A percentile compares a stretch with the other conserved stretches of the same genome.
phyloP scores from a whole-genome alignment of 2,329 filamentous ascomycete species.

The Trichoderma aggressivum region DNA sequence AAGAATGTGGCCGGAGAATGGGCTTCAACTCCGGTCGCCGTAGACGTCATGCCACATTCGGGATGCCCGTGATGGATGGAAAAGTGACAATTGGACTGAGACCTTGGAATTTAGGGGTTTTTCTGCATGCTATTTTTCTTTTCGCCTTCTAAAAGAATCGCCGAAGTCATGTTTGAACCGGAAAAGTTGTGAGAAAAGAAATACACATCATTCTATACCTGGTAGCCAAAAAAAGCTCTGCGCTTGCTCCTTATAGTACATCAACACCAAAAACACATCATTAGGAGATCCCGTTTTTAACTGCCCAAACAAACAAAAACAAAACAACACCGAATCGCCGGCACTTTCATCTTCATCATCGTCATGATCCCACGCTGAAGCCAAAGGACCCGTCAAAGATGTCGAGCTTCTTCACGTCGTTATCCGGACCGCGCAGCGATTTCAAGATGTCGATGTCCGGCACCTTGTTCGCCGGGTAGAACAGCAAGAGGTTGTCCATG shows the following conservation, averaged over 20 bases:
- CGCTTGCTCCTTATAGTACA: conserved; percentile 7
- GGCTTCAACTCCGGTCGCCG: background rate
- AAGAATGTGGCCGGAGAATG: background rate
- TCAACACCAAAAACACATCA: background rate
- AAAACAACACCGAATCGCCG: background rate
- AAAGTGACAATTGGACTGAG: background rate
- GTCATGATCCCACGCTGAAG: conserved; percentile 49
- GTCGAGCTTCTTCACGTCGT: conserved; percentile 45
- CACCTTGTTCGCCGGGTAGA: conserved; percentile 59
- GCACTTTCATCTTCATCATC: no score
- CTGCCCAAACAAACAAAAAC: background rate
- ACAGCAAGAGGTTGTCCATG: conserved; percentile 78
- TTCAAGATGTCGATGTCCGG: conserved; percentile 54
- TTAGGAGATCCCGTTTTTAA: background rate
- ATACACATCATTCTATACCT: background rate
- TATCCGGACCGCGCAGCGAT: conserved; percentile 47
- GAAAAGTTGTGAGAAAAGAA: background rate
- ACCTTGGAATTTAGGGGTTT: background rate
- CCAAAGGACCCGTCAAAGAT: conserved; percentile 59
- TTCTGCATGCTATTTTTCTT: background rate
- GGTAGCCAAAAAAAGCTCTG: background rate
- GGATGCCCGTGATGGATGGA: background rate
- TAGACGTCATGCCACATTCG: background rate
- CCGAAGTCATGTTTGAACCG: background rate
- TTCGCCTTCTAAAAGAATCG: background rate